Conservation (phyloP, 2,329 filamentous ascomycete genomes). For the Phialophora tarda region DNA sequence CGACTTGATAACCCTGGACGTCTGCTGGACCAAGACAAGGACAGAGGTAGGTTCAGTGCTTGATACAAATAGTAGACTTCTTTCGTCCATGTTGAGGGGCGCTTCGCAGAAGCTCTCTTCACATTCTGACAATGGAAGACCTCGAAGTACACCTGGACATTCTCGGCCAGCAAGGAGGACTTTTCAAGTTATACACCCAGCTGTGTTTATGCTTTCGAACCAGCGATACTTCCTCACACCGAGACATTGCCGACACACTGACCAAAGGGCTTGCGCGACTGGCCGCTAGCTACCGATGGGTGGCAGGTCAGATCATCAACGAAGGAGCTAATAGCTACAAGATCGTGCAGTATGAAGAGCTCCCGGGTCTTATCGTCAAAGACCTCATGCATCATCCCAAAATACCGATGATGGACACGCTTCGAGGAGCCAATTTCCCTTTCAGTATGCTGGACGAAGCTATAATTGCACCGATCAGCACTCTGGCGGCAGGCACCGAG, state of each 20-base stretch:
- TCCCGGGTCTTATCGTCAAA: slow-evolving; percentile 49
- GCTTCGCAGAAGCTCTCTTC: neutral
- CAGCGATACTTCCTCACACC: slow-evolving; percentile 36
- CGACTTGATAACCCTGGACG: neutral
- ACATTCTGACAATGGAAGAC: slow-evolving; percentile 10
- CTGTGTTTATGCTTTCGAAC: slow-evolving; percentile 51
- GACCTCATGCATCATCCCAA: slow-evolving; percentile 49
- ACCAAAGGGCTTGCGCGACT: slow-evolving; percentile 49
- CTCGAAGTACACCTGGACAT: slow-evolving; percentile 10
- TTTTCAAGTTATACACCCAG: slow-evolving; percentile 38
- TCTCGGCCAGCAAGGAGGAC: slow-evolving; percentile 13
- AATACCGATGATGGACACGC: slow-evolving; percentile 48
- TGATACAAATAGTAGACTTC: neutral
- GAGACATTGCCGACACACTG: slow-evolving; percentile 44
- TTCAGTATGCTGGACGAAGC: slow-evolving; percentile 57
- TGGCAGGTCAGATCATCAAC: slow-evolving; percentile 53
- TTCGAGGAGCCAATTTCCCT: slow-evolving; percentile 52
- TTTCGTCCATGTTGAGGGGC: neutral
- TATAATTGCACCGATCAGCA: slow-evolving; percentile 51
- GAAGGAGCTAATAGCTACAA: slow-evolving; percentile 45
- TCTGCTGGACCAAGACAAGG: neutral
- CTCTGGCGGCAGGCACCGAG: slow-evolving; percentile 41
- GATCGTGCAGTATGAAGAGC: slow-evolving; percentile 45
- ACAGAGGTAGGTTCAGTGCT: neutral
- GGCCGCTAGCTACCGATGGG: slow-evolving; percentile 53